Evolutionary conservation across 768 basidiomycete species (phyloP).

Genomic region (Trametes meyenii): DNA sequence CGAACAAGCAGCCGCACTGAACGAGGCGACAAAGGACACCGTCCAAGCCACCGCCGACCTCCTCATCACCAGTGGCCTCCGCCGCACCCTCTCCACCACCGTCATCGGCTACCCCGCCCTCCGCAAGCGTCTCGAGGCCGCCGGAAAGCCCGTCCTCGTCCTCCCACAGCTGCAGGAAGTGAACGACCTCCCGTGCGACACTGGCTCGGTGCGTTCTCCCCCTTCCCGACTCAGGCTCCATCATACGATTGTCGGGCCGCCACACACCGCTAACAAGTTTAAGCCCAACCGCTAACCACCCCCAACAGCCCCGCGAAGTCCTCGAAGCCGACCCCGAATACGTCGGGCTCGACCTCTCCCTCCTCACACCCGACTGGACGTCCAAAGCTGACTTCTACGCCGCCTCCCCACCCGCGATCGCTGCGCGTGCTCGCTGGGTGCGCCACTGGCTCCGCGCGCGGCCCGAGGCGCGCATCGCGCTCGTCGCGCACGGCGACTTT

Average conservation of each 20-base stretch:
- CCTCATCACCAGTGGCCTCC: conserved; percentile 31
- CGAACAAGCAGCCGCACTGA: conserved; percentile 28
- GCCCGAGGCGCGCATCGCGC: conserved; percentile 31
- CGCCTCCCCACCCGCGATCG: conserved; percentile 18
- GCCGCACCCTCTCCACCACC: conserved; percentile 33
- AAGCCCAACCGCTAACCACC: neutral
- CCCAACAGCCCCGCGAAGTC: conserved; percentile 26
- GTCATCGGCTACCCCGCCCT: conserved; percentile 30
- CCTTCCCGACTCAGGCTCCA: neutral
- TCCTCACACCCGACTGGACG: conserved; percentile 33
- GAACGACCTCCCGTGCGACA: conserved; percentile 34
- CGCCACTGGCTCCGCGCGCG: conserved; percentile 33
- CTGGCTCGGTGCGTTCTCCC: conserved; percentile 29
- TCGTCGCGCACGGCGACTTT: conserved; percentile 33
- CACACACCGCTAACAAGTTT: too few species aligned
- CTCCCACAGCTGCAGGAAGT: conserved; percentile 35
- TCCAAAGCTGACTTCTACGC: conserved; percentile 33
- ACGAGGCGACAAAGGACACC: conserved; percentile 28
- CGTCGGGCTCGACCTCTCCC: conserved; percentile 32
- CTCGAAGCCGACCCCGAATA: conserved; percentile 34
- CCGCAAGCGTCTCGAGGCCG: conserved; percentile 28
- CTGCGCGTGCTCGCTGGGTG: conserved; percentile 32
- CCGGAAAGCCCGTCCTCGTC: conserved; percentile 30
- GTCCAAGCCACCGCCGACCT: conserved; percentile 31
- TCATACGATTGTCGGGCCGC: too few species aligned